phyloP scores from a whole-genome alignment of 768 basidiomycete genomes.

The Sutorius australiensis region DNA sequence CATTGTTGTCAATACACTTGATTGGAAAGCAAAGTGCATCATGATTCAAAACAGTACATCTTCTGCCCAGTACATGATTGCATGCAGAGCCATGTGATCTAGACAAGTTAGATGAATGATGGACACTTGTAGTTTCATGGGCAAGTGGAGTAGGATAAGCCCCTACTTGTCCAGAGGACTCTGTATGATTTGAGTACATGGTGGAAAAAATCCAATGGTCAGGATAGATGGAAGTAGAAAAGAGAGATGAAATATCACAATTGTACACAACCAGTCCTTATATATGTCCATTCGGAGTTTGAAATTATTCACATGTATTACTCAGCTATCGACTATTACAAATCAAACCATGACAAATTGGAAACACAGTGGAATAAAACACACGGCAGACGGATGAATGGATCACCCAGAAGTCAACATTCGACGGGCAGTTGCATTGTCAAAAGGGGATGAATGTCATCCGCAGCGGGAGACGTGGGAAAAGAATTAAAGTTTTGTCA shows the following conservation, averaged over 20 bases:
- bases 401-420: no score
- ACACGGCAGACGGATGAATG: no score
- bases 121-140: neutral
- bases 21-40: neutral
- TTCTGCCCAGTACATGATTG: constrained; percentile 2
- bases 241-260: neutral
- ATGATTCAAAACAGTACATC: neutral
- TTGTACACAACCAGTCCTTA: constrained; percentile 3
- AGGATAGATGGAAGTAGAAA: neutral
- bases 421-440: neutral
- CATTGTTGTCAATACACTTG: neutral
- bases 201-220: neutral
- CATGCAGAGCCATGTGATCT: neutral
- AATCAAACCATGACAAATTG: neutral
- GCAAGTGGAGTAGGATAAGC: neutral
- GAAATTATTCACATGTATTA: neutral
- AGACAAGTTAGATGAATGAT: neutral
- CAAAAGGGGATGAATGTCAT: neutral
- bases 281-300: constrained; percentile 16
- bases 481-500: constrained; percentile 14
- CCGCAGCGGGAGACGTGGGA: constrained; percentile 7
- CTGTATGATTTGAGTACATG: constrained; percentile 3
- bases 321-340: constrained; percentile 2
- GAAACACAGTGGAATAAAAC: neutral
- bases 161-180: neutral